These are phyloP conservation scores for Ustilago esculenta DNA, from an alignment of 1,284 basidiomycete genomes.

Conservation along the genomic window DNA sequence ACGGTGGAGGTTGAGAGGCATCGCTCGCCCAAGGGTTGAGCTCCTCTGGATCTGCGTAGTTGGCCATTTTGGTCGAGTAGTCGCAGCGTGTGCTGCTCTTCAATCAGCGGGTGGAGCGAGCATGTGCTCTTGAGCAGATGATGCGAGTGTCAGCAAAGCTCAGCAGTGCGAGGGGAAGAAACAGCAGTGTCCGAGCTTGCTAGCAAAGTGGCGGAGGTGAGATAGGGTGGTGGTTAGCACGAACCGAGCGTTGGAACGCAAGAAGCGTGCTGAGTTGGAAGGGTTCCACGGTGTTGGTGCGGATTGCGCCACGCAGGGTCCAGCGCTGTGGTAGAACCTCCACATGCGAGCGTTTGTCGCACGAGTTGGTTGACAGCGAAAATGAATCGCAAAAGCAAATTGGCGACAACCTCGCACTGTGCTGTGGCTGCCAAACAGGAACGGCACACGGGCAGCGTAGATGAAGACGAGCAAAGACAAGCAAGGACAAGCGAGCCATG, in stretches of 20 bases:
- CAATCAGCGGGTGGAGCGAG: no score
- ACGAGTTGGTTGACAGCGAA: neutral
- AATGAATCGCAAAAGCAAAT: neutral
- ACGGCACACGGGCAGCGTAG: no score
- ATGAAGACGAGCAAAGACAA: no score
- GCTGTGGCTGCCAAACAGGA: no score
- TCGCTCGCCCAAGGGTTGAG: conserved; percentile 26
- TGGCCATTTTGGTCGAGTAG: conserved; percentile 13
- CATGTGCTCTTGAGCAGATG: no score
- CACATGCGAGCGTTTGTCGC: conserved; percentile 2
- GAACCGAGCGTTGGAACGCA: no score
- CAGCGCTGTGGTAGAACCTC: neutral
- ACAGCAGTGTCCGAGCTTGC: no score
- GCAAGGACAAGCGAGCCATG: no score
- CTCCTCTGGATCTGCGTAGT: conserved; percentile 10
- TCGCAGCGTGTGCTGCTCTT: conserved; percentile 2
- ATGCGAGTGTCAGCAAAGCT: no score
- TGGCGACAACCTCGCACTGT: no score
- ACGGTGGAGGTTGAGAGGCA: neutral
- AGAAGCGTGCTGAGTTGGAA: conserved; percentile 12
- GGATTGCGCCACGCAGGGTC: conserved; percentile 2
- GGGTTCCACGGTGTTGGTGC: conserved; percentile 1
- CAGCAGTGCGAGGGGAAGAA: no score
- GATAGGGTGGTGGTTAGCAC: neutral
- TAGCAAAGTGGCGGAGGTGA: no score